phyloP scores from a whole-genome alignment of 2,329 filamentous ascomycete genomes.

The Stagonosporopsis tanaceti region DNA sequence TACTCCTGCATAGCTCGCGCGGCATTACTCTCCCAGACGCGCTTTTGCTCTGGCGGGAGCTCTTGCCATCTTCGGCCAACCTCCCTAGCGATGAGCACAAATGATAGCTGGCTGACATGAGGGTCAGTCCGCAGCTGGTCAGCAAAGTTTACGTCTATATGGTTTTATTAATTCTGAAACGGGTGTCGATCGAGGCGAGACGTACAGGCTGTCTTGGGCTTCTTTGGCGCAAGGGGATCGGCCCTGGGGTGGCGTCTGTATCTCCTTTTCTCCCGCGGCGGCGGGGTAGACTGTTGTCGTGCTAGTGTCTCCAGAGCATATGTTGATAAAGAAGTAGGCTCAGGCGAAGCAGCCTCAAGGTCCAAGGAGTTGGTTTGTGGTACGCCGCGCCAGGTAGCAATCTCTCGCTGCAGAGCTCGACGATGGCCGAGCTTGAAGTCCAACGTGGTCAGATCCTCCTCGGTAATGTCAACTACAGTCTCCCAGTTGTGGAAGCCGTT shows the following conservation, averaged over 20 bases:
- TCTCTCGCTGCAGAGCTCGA: conserved; percentile 50
- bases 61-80: conserved; percentile 51
- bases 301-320: conserved; percentile 41
- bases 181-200: not conserved
- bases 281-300: conserved; percentile 33
- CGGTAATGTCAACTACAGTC: conserved; percentile 51
- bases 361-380: conserved; percentile 38
- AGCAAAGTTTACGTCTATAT: conserved; percentile 52
- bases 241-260: conserved; percentile 50
- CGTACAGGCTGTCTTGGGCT: conserved; percentile 52
- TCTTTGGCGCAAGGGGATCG: conserved; percentile 50
- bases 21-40: conserved; percentile 49
- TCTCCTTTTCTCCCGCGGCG: conserved; percentile 45
- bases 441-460: conserved; percentile 48
- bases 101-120: conserved; percentile 45
- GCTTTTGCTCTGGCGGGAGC: conserved; percentile 46
- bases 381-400: conserved; percentile 47
- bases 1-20: conserved; percentile 50
- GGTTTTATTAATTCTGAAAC: not conserved
- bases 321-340: conserved; percentile 37
- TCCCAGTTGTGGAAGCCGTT: conserved; percentile 52
- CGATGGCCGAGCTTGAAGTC: conserved; percentile 53
- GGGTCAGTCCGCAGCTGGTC: conserved; percentile 50
- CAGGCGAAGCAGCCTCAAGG: conserved; percentile 15
- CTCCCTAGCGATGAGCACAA: conserved; percentile 50